phyloP scores from a whole-genome alignment of 2,329 filamentous ascomycete genomes.

The Boeremia lycopersici region DNA sequence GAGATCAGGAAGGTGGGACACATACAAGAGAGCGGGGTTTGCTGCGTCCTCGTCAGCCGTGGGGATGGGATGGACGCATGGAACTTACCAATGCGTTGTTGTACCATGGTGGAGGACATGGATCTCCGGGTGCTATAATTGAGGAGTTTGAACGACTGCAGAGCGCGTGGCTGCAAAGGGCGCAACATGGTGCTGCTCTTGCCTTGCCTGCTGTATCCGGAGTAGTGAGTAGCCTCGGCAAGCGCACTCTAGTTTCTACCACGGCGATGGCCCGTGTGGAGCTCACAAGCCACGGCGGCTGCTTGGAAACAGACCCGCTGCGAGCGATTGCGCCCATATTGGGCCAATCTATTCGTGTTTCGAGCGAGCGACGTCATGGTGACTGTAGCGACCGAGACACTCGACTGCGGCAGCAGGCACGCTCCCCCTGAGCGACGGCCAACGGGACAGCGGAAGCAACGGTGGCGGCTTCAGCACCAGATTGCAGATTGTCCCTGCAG shows the following conservation, averaged over 20 bases:
- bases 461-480: slow-evolving; percentile 3
- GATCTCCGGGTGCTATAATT: neutral
- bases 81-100: slow-evolving; percentile 39
- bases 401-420: neutral
- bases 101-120: slow-evolving; percentile 33
- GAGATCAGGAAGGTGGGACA: slow-evolving; percentile 6
- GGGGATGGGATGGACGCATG: neutral
- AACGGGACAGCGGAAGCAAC: slow-evolving; percentile 3
- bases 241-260: slow-evolving; percentile 13
- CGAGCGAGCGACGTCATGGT: slow-evolving; percentile 17
- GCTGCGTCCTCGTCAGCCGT: slow-evolving; percentile 36
- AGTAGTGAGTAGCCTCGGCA: slow-evolving; percentile 22
- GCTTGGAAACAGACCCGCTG: slow-evolving; percentile 21
- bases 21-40: slow-evolving; percentile 51
- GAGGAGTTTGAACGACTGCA: neutral
- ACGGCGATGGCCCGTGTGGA: slow-evolving; percentile 9
- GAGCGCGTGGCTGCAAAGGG: slow-evolving; percentile 19
- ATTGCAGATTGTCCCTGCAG: slow-evolving; percentile 24
- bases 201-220: slow-evolving; percentile 11
- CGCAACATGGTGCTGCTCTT: slow-evolving; percentile 16
- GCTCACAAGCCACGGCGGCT: slow-evolving; percentile 10
- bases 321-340: slow-evolving; percentile 22
- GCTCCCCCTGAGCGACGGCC: neutral
- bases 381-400: slow-evolving; percentile 16
- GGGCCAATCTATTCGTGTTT: slow-evolving; percentile 13